Evolutionary conservation across 257 asterid genomes (phyloP).

Genomic region (Hygrophila difformis): DNA sequence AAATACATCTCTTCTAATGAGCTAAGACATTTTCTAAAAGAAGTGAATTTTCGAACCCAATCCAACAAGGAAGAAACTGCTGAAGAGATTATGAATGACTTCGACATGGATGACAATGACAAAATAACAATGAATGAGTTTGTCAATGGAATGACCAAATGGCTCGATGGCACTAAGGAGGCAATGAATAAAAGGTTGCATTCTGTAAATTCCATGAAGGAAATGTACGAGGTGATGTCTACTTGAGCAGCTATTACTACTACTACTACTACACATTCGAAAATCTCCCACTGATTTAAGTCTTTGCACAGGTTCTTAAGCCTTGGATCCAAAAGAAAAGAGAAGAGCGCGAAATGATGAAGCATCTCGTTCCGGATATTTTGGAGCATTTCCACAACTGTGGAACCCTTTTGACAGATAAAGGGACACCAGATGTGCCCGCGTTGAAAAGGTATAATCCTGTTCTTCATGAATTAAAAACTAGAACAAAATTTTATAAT

Average conservation of each 20-base stretch:
- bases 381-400: slow-evolving; percentile 27
- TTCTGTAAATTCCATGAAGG: slow-evolving; percentile 41
- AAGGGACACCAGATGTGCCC: slow-evolving; percentile 41
- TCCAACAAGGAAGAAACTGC: slow-evolving; percentile 23
- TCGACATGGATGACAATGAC: slow-evolving; percentile 33
- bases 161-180: slow-evolving; percentile 50
- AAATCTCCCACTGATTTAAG: no score
- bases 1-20: slow-evolving; percentile 32
- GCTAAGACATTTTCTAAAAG: slow-evolving; percentile 31
- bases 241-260: no score
- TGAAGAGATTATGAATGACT: slow-evolving; percentile 32
- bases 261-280: no score
- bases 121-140: slow-evolving; percentile 52
- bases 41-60: slow-evolving; percentile 23
- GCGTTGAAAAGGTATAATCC: slow-evolving; percentile 40
- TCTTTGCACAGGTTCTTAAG: slow-evolving; percentile 27
- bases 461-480: no score
- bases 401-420: slow-evolving; percentile 33
- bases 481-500: no score
- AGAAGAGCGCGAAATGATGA: slow-evolving; percentile 49
- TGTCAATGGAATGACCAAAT: slow-evolving; percentile 38
- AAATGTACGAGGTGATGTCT: slow-evolving; percentile 36
- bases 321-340: slow-evolving; percentile 56
- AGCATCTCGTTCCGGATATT: slow-evolving; percentile 31
- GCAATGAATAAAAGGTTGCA: slow-evolving; percentile 36